Conservation (phyloP, 2,329 filamentous ascomycete species). For the Coniosporium tulheliwenetii region DNA sequence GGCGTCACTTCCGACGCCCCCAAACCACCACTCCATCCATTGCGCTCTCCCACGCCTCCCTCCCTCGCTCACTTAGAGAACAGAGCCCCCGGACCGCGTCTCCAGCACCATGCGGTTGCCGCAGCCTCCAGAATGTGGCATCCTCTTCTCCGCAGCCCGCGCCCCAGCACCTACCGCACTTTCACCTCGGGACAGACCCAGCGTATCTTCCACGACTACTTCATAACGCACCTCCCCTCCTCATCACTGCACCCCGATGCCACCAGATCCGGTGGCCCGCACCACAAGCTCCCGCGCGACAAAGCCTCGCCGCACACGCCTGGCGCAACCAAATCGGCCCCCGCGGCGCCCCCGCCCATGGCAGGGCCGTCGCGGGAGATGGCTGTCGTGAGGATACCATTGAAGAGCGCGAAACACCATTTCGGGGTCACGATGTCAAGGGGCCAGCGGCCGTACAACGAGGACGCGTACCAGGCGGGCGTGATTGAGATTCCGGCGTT, state of each 20-base stretch:
- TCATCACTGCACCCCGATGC: slow-evolving; percentile 86
- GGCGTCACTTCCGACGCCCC: no score
- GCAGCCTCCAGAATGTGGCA: no score
- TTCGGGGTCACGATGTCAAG: slow-evolving; percentile 69
- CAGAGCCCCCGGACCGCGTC: no score
- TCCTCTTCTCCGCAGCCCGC: no score
- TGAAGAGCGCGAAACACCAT: slow-evolving; percentile 90
- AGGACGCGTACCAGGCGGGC: slow-evolving; percentile 87
- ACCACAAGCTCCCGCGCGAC: slow-evolving; percentile 75
- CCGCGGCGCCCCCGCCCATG: slow-evolving; percentile 15
- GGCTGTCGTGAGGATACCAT: slow-evolving; percentile 86
- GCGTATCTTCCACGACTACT: slow-evolving; percentile 76
- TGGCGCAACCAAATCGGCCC: slow-evolving; percentile 20
- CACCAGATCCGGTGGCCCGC: slow-evolving; percentile 43
- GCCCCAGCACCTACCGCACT: no score
- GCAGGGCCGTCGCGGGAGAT: slow-evolving; percentile 44
- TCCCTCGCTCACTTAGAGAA: no score
- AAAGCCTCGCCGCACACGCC: slow-evolving; percentile 65
- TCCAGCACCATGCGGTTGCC: no score
- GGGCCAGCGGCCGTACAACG: slow-evolving; percentile 76
- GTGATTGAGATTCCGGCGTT: slow-evolving; percentile 90
- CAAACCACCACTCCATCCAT: no score
- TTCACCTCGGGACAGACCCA: background rate
- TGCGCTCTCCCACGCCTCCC: no score
- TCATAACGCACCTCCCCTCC: slow-evolving; percentile 87